A percentile compares a stretch with the other conserved stretches of the same genome.
phyloP scores from a whole-genome alignment of 805 yeast species.

The Candida boidinii region DNA sequence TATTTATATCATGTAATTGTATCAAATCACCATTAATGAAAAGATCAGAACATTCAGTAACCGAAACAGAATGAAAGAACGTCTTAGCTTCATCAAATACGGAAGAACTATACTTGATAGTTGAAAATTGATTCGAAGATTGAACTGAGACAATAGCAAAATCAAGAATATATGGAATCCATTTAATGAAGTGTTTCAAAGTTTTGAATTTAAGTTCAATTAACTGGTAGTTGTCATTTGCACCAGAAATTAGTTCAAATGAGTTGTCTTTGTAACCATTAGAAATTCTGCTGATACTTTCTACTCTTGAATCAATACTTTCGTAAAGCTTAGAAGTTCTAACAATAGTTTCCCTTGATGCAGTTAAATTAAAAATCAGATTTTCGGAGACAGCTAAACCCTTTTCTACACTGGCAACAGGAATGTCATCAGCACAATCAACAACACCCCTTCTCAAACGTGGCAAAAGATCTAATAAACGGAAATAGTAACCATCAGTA shows the following conservation, averaged over 20 bases:
- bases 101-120: conserved; percentile 1
- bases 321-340: conserved; percentile 16
- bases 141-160: conserved; percentile 18
- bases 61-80: conserved; percentile 8
- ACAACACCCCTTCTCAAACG: conserved; percentile 60
- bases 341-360: conserved; percentile 39
- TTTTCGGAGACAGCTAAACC: conserved; percentile 75
- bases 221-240: too few relatives aligned
- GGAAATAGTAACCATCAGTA: conserved; percentile 49
- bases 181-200: too few relatives aligned
- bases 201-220: too few relatives aligned
- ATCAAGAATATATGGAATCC: conserved; percentile 31
- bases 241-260: too few relatives aligned
- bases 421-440: conserved; percentile 62
- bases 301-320: conserved; percentile 4
- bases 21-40: conserved; percentile 9
- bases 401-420: conserved; percentile 62
- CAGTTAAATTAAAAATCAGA: conserved; percentile 48
- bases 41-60: conserved; percentile 3
- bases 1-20: conserved; percentile 13
- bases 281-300: too few relatives aligned
- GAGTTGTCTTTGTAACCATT: too few relatives aligned
- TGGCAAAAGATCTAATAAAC: conserved; percentile 74
- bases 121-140: conserved; percentile 7
- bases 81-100: conserved; percentile 19